Base-by-base conservation (phyloP, 73 alveolate species). In the Diophrys appendiculata region DNA sequence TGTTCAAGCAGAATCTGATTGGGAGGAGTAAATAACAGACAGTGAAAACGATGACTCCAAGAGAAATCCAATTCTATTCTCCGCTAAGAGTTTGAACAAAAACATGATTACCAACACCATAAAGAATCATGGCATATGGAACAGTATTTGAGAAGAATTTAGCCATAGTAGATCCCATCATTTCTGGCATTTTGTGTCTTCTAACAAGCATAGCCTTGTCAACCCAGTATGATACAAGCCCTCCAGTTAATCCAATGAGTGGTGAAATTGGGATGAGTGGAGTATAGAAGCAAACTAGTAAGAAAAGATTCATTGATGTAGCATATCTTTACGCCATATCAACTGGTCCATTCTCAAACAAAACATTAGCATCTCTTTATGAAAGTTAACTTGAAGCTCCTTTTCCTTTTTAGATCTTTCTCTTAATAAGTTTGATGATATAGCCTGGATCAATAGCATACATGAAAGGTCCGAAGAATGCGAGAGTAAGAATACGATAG, bases 251-350 rank as follows among this genome's bases (percentile, higher is more conserved):
- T 30, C 91, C 88, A 27, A 84, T 79, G 3, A 81, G 79, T 18
- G 88, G 43, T 1, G 89, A 52, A 29, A 79, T 25, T 0, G 95
- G 95, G 52, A 85, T 22, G 2, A 89, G n/a, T 8, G 95, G 88
- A 31, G 82, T 73, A 55, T 68, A 89, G 76, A 89, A 80, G 11
- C 86, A 52, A 35, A 68, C 78, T 30, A 89, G 72, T 52, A 89
- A 24, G 32, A 89, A 33, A 5, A 89, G 70, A 34, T 54, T 33
- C 56, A 77, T 53, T 23, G 82, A 29, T 32, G 72, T 75, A 1
- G 90, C 79, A 54, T 68, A 85, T 1, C 85, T 54, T 65, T 85
- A 81, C 22, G 81, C 81, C 72, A 73, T 25, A 28, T 73, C 81
- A 13, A 73, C 70, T 14, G 72, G 70, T 2, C 69, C 25, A 25